A percentile compares a stretch with the other conserved stretches of the same genome.
Evolutionary conservation across 2,329 filamentous ascomycete genomes (phyloP).

Genomic region (Lizonia empirigonia): DNA sequence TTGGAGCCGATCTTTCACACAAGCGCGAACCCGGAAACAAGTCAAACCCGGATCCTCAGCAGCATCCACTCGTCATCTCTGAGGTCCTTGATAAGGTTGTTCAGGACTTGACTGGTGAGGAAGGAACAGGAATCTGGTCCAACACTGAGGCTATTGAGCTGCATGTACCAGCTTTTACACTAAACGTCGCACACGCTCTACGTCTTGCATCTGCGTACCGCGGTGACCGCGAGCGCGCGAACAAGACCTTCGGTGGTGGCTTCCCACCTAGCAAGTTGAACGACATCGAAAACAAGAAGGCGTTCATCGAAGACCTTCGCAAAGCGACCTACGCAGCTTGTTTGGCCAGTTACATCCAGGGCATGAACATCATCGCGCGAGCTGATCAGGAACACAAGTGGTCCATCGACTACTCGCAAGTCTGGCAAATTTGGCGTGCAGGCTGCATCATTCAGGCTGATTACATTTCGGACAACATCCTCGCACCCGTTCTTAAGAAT

Average conservation of each 20-base stretch:
- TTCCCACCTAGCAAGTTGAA: slow-evolving; percentile 48
- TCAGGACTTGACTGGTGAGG: slow-evolving; percentile 68
- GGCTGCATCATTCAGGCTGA: slow-evolving; percentile 75
- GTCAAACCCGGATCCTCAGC: slow-evolving; percentile 26
- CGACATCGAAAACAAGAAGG: slow-evolving; percentile 39
- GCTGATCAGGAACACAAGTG: slow-evolving; percentile 65
- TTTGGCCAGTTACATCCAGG: slow-evolving; percentile 68
- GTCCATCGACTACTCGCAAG: slow-evolving; percentile 59
- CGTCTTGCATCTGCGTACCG: slow-evolving; percentile 68
- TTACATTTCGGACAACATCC: slow-evolving; percentile 63
- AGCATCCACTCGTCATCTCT: slow-evolving; percentile 59
- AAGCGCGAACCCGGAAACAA: slow-evolving; percentile 50
- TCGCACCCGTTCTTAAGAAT: slow-evolving; percentile 54
- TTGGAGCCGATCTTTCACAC: slow-evolving; percentile 65
- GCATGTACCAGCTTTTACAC: slow-evolving; percentile 68
- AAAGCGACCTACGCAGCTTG: slow-evolving; percentile 66
- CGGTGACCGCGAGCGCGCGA: slow-evolving; percentile 58
- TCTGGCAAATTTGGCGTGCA: slow-evolving; percentile 68
- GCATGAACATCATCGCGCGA: slow-evolving; percentile 66
- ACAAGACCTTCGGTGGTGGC: slow-evolving; percentile 54
- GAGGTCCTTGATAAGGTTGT: slow-evolving; percentile 73
- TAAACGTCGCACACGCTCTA: slow-evolving; percentile 67
- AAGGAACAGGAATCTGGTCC: slow-evolving; percentile 71
- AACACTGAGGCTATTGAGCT: slow-evolving; percentile 65
- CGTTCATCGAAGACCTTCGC: slow-evolving; percentile 64